Evolutionary conservation across 108 stramenopile genomes (phyloP), one percentile per base, ranked within the genome.

Genomic region (Skeletonema potamos): DNA sequence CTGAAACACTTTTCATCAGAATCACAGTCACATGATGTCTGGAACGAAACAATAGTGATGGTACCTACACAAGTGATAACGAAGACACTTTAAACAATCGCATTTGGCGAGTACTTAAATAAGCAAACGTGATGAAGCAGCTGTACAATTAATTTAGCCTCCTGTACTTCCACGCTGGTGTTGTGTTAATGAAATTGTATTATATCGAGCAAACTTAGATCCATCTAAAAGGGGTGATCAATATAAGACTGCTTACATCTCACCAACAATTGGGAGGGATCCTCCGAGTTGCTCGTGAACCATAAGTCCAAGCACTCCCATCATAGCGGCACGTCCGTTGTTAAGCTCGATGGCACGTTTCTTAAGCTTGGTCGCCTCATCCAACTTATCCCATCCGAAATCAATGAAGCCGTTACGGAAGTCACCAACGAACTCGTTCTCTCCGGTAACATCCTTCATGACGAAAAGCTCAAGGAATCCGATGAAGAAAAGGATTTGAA

Each of bases 271-370:
- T 18, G 58, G 58, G 4, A 59, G 13, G 27, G 58, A 30, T 6
- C 26, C 27, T 82, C 84, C 84, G 22, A 82, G 72, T 65, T 86
- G 77, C 82, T 84, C 85, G 80, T 83, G 83, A 37, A 86, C 81
- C 85, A 86, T 84, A 65, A 82, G 76, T 65, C 83, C 85, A 27
- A 85, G 79, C 41, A 85, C 83, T 39, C 85, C 85, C 78, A 85
- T 80, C 64, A 84, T 82, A 58, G 94, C 94, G 51, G 92, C 90
- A 74, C 93, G 89, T 28, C 93, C 93, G 70, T 94, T 86, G 91
- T 94, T 94, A 56, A 94, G 67, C 72, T 95, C 94, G 58, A 94
- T 91, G 65, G 89, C 91, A 73, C 91, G 91, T 89, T 95, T 95
- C 36, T 62, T 46, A 30, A 86, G 76, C 84, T 91, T 86, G 70